Evolutionary conservation across 2,329 filamentous ascomycete species (phyloP).

Genomic region (Hawksworthiomyces lignivorus): DNA sequence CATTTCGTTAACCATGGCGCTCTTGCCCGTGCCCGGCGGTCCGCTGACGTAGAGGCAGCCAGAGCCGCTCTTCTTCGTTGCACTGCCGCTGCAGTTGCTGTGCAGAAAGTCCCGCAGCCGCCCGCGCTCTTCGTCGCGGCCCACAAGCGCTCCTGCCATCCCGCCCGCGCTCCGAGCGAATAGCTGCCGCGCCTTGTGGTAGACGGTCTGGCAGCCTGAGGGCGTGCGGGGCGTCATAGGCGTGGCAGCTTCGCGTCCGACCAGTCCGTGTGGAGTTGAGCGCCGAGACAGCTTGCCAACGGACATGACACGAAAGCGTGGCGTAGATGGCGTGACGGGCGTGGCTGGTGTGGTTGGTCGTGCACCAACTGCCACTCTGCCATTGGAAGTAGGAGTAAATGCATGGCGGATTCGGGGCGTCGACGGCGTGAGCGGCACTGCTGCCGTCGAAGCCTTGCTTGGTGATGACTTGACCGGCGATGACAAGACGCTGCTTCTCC

Average conservation of each 20-base stretch:
- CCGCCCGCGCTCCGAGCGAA: constrained; percentile 74
- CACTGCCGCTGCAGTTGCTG: constrained; percentile 17
- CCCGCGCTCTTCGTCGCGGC: constrained; percentile 60
- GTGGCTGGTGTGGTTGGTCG: constrained; percentile 4
- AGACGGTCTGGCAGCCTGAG: constrained; percentile 63
- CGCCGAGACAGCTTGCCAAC: constrained; percentile 69
- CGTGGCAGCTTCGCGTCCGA: background rate
- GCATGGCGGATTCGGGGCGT: constrained; percentile 77
- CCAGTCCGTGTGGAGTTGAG: constrained; percentile 55
- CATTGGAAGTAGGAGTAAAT: constrained; percentile 46
- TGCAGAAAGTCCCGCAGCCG: constrained; percentile 65
- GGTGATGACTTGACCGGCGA: constrained; percentile 8
- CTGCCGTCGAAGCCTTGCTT: constrained; percentile 9
- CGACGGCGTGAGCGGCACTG: constrained; percentile 57
- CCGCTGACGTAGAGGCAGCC: constrained; percentile 94
- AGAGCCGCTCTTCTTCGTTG: constrained; percentile 39
- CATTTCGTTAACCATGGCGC: constrained; percentile 80
- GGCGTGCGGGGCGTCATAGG: constrained; percentile 58
- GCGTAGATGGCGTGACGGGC: constrained; percentile 61
- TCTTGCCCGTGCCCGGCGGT: constrained; percentile 93
- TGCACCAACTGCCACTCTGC: background rate
- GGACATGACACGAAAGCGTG: constrained; percentile 75
- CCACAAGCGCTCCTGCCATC: constrained; percentile 66
- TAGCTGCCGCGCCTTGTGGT: constrained; percentile 77
- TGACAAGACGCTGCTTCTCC: background rate